Evolutionary conservation across 1,139 yeast genomes (phyloP).

Genomic region (Groenewaldozyma auringiensis): DNA sequence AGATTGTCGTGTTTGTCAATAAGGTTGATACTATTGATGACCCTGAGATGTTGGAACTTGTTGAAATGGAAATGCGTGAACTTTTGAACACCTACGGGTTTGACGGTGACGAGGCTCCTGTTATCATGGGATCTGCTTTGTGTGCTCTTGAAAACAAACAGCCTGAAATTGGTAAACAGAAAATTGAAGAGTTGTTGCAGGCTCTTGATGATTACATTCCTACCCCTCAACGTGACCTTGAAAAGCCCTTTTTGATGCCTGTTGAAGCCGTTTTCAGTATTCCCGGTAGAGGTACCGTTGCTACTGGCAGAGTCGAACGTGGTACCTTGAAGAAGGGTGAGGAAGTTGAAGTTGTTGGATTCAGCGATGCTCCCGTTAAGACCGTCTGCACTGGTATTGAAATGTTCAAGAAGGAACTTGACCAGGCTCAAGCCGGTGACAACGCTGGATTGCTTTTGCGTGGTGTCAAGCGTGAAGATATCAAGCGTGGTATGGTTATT

Average conservation of each 20-base stretch:
- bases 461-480: constrained; percentile 97
- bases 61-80: constrained; percentile 99
- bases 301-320: constrained; percentile 98
- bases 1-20: constrained; percentile 95
- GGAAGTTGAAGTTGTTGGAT: constrained; percentile 95
- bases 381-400: constrained; percentile 97
- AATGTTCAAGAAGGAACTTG: constrained; percentile 98
- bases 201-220: constrained; percentile 95
- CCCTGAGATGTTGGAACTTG: constrained; percentile 98
- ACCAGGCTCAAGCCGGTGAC: constrained; percentile 97
- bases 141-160: constrained; percentile 85
- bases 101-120: constrained; percentile 98
- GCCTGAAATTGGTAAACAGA: constrained; percentile 88
- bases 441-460: constrained; percentile 96
- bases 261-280: constrained; percentile 96
- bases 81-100: constrained; percentile 82
- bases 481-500: constrained; percentile 95
- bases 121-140: constrained; percentile 96
- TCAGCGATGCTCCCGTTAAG: constrained; percentile 78
- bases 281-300: constrained; percentile 99
- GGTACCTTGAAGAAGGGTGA: constrained; percentile 97
- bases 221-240: constrained; percentile 92
- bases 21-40: constrained; percentile 97
- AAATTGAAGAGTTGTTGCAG: constrained; percentile 74
- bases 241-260: constrained; percentile 94